Percentiles rank a stretch among this genome's conserved stretches.
These are phyloP conservation scores for Ophiostoma perfectum DNA, from an alignment of 2,329 filamentous ascomycete genomes.

Conservation along the genomic window DNA sequence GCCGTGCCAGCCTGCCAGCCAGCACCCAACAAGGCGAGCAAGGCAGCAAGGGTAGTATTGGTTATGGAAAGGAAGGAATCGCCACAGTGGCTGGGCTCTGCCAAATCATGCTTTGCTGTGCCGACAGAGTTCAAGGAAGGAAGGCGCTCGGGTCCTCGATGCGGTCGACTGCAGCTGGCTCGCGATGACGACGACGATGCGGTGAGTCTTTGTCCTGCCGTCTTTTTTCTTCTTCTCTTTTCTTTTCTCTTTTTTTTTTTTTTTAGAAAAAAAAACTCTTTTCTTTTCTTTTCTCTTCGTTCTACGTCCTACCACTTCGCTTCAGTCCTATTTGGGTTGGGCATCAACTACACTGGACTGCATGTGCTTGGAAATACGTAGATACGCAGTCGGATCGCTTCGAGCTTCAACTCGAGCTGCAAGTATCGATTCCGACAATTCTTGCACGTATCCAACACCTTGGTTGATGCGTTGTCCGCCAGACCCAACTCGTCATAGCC, in stretches of 20 bases:
- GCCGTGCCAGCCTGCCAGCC: too few relatives aligned
- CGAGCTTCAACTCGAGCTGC: too few relatives aligned
- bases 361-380: too few relatives aligned
- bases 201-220: background rate
- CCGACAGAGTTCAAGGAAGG: background rate
- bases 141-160: too few relatives aligned
- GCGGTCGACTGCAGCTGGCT: background rate
- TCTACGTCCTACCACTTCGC: too few relatives aligned
- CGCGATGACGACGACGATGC: slow-evolving; percentile 10
- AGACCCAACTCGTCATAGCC: slow-evolving; percentile 23
- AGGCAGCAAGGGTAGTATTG: too few relatives aligned
- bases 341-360: too few relatives aligned
- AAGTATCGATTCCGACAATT: too few relatives aligned
- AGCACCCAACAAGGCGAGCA: too few relatives aligned
- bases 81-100: slow-evolving; percentile 9
- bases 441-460: background rate
- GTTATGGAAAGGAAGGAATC: too few relatives aligned
- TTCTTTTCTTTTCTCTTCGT: background rate
- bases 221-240: background rate
- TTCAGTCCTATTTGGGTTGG: too few relatives aligned
- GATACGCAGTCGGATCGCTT: too few relatives aligned
- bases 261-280: background rate
- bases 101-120: background rate
- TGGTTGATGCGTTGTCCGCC: slow-evolving; percentile 8
- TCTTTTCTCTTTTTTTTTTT: background rate